Percentiles rank a stretch among this genome's conserved stretches.
phyloP scores from a whole-genome alignment of 164 flowering plant genomes.

The Saururus chinensis region DNA sequence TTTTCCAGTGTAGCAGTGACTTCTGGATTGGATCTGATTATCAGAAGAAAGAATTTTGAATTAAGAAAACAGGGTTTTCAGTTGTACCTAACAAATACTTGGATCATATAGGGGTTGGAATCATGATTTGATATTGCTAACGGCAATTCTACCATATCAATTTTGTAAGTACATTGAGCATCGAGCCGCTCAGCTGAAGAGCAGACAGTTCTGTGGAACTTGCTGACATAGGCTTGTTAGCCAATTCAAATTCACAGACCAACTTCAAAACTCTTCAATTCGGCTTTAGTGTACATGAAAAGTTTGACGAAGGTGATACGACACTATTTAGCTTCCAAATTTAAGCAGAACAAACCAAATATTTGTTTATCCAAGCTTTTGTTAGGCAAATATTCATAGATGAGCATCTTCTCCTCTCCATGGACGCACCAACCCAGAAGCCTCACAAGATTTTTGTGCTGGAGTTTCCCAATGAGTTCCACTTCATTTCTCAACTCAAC shows the following conservation, averaged over 20 bases:
- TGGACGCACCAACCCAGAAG: not conserved
- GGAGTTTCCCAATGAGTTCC: not conserved
- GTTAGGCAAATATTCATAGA: slow-evolving; percentile 5
- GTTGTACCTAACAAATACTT: too few species aligned
- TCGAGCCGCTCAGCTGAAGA: too few species aligned
- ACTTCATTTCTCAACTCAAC: not conserved
- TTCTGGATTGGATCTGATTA: not conserved
- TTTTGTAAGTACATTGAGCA: too few species aligned
- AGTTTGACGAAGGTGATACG: too few species aligned
- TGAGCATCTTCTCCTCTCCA: slow-evolving; percentile 1
- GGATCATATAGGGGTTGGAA: not conserved
- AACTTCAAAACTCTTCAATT: too few species aligned
- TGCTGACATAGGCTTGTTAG: too few species aligned
- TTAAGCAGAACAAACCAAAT: not conserved
- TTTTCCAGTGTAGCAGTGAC: not conserved
- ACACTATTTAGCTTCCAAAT: not conserved
- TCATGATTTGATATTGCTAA: too few species aligned
- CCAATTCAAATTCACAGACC: too few species aligned
- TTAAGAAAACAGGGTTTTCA: not conserved
- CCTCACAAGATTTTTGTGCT: slow-evolving; percentile 4
- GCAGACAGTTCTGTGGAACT: too few species aligned
- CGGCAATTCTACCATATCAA: too few species aligned
- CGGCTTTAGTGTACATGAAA: too few species aligned
- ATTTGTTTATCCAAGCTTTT: slow-evolving; percentile 3
- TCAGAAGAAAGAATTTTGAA: not conserved